These are phyloP conservation scores for Aspergillus bombycis DNA, from an alignment of 2,329 filamentous ascomycete species.

Conservation along the genomic window DNA sequence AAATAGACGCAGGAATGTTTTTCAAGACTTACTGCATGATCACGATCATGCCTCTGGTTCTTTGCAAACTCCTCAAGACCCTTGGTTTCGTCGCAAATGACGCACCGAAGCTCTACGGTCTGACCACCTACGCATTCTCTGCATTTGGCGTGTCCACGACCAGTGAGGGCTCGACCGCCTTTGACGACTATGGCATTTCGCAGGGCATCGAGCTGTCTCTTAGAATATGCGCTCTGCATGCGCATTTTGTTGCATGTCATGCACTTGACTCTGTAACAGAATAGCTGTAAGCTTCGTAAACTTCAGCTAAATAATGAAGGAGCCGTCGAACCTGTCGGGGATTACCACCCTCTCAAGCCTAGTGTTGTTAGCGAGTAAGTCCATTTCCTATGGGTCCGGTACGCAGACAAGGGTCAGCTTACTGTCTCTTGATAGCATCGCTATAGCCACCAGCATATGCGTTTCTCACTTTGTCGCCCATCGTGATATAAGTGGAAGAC, in stretches of 20 bases:
- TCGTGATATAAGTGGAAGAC: neutral
- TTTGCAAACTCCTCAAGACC: slow-evolving; percentile 55
- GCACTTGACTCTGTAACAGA: slow-evolving; percentile 49
- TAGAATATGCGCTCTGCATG: slow-evolving; percentile 46
- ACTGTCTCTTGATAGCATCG: slow-evolving; percentile 27
- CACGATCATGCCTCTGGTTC: slow-evolving; percentile 49
- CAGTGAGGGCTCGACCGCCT: slow-evolving; percentile 18
- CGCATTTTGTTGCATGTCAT: slow-evolving; percentile 49
- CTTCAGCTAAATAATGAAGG: neutral
- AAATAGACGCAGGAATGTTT: neutral
- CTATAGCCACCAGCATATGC: slow-evolving; percentile 31
- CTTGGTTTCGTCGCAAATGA: slow-evolving; percentile 51
- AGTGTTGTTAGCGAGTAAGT: neutral
- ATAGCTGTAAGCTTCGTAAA: slow-evolving; percentile 5
- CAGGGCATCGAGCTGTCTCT: slow-evolving; percentile 48
- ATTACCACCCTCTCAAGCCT: slow-evolving; percentile 33
- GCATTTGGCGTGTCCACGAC: slow-evolving; percentile 43
- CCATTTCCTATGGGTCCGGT: no score
- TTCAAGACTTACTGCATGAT: slow-evolving; percentile 46
- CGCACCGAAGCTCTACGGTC: slow-evolving; percentile 53
- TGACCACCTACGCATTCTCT: slow-evolving; percentile 47
- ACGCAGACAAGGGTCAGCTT: slow-evolving; percentile 7
- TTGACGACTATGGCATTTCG: slow-evolving; percentile 28
- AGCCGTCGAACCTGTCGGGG: slow-evolving; percentile 33
- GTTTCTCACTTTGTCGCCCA: slow-evolving; percentile 12